phyloP scores from a whole-genome alignment of 2,329 filamentous ascomycete species.

The Knoxdaviesia capensis region DNA sequence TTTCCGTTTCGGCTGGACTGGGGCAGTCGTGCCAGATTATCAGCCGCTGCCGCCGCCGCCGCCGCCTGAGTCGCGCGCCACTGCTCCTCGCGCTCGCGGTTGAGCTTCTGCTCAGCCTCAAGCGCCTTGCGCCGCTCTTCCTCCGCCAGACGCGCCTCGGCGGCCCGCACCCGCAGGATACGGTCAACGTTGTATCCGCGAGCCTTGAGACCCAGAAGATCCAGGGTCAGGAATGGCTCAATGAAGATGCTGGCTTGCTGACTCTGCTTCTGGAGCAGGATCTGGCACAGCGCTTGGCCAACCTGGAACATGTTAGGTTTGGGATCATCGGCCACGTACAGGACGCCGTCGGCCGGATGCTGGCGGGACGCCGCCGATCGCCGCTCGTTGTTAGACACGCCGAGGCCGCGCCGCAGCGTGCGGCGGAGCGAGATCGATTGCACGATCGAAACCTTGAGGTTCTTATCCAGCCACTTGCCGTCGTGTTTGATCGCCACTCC shows the following conservation, averaged over 20 bases:
- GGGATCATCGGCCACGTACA: constrained; percentile 54
- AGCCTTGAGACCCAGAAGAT: constrained; percentile 59
- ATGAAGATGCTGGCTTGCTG: constrained; percentile 80
- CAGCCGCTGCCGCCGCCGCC: constrained; percentile 11
- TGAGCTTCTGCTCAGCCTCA: constrained; percentile 49
- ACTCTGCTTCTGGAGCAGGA: constrained; percentile 64
- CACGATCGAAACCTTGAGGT: constrained; percentile 60
- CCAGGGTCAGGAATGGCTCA: constrained; percentile 74
- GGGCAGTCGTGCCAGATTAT: not conserved
- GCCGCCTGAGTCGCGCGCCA: constrained; percentile 13
- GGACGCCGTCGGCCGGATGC: constrained; percentile 32
- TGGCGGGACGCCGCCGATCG: constrained; percentile 49
- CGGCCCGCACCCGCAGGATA: constrained; percentile 72
- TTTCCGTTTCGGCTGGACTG: not conserved
- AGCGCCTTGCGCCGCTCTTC: constrained; percentile 56
- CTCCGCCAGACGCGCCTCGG: constrained; percentile 73
- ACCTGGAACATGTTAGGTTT: constrained; percentile 80
- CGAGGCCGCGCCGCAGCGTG: constrained; percentile 45
- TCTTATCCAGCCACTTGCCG: constrained; percentile 74
- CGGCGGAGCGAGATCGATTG: constrained; percentile 58
- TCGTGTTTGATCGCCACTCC: constrained; percentile 70
- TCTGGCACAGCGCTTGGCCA: constrained; percentile 64
- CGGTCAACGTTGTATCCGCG: constrained; percentile 95
- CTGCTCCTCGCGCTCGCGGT: constrained; percentile 32
- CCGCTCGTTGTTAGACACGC: constrained; percentile 51